Evolutionary conservation across 495 filamentous ascomycete species (phyloP), one percentile per base, ranked within the genome.

Genomic region (Neurospora pannonica): DNA sequence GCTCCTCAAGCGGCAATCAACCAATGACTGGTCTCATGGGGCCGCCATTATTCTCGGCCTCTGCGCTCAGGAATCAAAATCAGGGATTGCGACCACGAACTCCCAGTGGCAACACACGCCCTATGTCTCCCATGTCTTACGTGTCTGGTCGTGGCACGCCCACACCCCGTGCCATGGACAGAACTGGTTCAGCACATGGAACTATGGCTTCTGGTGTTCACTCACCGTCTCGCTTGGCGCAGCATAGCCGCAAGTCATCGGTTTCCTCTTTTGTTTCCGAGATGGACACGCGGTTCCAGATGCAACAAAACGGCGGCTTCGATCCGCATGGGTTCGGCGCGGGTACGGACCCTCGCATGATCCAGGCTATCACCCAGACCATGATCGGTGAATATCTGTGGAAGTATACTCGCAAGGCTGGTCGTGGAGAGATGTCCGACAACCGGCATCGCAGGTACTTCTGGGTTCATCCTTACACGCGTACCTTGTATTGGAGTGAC

Each of bases 321-420:
- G 86, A 91, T 72, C 83, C 89, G 17, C 85, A 89, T 15, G 90
- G 88, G 38, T 83, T 92, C 48, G 87, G 88, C 4, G 81, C 87
- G 39, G 87, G 86, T 42, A 97, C 94, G 0, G 96, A 99, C 82
- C 95, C 96, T 71, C 91, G 96, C 75, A 98, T 99, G 94, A 98
- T 99, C 74, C 95, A 98, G 85, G 96, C 96, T 62, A 98, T 99
- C 75, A 98, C 97, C 7, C 96, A 99, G 82, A 99, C 96, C 13
- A 99, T 99, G 96, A 98, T 98, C 79, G 96, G 96, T 71, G 96
- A 99, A 79, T 98, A 94, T 81, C 88, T 98, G 19, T 99, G 96
- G 96, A 99, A 99, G 79, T 99, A 99, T 82, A 98, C 95, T 1
- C 91, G 97, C 75, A 97, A 93, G 83, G 87, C 94, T 74, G 95